Evolutionary conservation across 306 rosid species (phyloP), one percentile per base, ranked within the genome.

Genomic region (Casuarina glauca): DNA sequence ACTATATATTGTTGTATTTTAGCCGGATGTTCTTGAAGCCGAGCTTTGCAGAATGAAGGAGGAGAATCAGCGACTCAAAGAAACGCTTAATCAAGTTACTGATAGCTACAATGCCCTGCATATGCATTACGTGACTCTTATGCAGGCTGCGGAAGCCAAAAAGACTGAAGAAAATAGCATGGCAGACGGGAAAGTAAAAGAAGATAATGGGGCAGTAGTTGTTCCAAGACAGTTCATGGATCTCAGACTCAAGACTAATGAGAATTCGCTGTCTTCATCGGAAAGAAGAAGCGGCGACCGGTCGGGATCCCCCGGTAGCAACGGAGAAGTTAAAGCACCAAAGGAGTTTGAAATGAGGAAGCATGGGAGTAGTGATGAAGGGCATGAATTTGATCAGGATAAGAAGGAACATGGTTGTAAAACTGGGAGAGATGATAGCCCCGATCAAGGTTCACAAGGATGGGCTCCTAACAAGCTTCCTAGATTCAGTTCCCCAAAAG

Each of bases 181-280:
- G 53, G 17, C 49, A 41, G 82, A 48, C 51, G 79, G 17, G 39
- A 79, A 53, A 50, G 83, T 81, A 71, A 83, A 87, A 20, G 75
- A 80, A 68, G n/a, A 43, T 41, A 51, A 9, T 51, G 86, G 72
- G 60, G 81, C 76, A 9, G 38, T n/a, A 1, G 73, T 87, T 44
- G 90, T 85, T 58, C 93, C 96, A 1, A 82, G 95, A 70, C 82
- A 87, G 62, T 84, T 88, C 60, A 88, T 87, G 81, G 96, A 92
- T 88, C 95, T 92, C 38, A 92, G 90, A 3, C 68, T 89, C 20
- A 92, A 92, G 12, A 35, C 81, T 10, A 83, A 84, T 26, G 92
- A 88, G 73, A 80, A 77, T 4, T 82, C 92, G 10, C 70, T 63
- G 45, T 87, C 91, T 51, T 89, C 88, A 0, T 88, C 97, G 0